Evolutionary conservation across 768 basidiomycete genomes (phyloP).

Genomic region (Saitozyma podzolica): DNA sequence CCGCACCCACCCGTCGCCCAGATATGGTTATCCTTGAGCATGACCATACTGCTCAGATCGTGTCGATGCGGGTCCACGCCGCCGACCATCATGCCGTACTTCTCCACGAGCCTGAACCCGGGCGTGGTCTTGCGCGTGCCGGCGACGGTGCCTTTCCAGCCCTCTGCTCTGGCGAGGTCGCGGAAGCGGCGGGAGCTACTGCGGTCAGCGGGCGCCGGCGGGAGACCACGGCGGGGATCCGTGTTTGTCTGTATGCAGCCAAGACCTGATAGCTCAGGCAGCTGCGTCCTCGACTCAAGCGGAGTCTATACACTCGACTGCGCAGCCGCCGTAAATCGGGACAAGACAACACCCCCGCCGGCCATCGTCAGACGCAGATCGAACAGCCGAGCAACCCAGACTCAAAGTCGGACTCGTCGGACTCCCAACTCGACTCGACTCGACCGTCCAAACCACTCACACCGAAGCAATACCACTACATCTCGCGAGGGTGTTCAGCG

Average conservation of each 20-base stretch:
- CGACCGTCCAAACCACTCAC: slow-evolving; percentile 56
- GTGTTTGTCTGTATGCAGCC: no score
- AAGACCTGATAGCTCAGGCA: no score
- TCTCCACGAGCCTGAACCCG: slow-evolving; percentile 94
- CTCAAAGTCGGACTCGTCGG: no score
- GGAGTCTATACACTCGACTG: no score
- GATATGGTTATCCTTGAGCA: slow-evolving; percentile 99
- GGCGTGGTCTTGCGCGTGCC: slow-evolving; percentile 98
- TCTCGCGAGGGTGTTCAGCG: slow-evolving; percentile 86
- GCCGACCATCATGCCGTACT: slow-evolving; percentile 97
- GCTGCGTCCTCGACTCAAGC: no score
- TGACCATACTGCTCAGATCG: slow-evolving; percentile 98
- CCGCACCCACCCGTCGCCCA: slow-evolving; percentile 78
- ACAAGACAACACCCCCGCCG: no score
- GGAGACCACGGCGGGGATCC: no score
- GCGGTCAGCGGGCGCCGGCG: not conserved
- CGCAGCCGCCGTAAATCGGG: no score
- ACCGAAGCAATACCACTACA: slow-evolving; percentile 96
- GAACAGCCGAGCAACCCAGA: no score
- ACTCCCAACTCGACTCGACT: no score
- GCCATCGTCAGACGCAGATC: no score
- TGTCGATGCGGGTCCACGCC: slow-evolving; percentile 94
- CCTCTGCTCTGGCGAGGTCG: slow-evolving; percentile 72
- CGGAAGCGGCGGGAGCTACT: slow-evolving; percentile 77
- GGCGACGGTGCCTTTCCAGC: slow-evolving; percentile 84